Conservation (phyloP, 768 basidiomycete species). For the Kwoniella europaea region DNA sequence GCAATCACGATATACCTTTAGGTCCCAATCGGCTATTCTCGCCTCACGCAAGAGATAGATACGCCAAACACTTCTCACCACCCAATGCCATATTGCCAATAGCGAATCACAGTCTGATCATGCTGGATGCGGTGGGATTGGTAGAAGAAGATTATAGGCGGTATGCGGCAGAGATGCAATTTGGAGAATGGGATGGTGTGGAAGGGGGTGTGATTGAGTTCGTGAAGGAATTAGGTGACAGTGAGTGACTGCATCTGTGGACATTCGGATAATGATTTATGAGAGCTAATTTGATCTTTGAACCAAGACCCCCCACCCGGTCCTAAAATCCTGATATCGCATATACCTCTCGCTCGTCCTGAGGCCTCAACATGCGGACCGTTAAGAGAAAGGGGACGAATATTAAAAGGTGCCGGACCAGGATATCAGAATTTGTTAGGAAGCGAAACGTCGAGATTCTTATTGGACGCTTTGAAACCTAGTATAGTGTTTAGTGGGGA, state of each 20-base stretch:
- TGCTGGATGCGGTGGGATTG: constrained; percentile 54
- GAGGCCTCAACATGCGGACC: constrained; percentile 75
- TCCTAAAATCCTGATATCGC: constrained; percentile 76
- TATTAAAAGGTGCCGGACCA: constrained; percentile 73
- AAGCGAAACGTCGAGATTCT: constrained; percentile 67
- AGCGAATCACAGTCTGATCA: constrained; percentile 62
- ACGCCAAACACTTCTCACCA: constrained; percentile 75
- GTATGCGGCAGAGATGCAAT: constrained; percentile 57
- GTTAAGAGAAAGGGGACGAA: constrained; percentile 71
- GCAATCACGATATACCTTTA: constrained; percentile 84
- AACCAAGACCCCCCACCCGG: constrained; percentile 46
- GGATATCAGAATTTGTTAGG: constrained; percentile 83
- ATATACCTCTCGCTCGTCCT: constrained; percentile 84
- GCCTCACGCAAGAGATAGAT: constrained; percentile 66
- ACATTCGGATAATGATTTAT: too few relatives aligned
- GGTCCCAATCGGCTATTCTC: constrained; percentile 62
- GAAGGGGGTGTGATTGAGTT: constrained; percentile 58
- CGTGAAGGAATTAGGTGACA: constrained; percentile 53
- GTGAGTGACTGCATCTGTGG: constrained; percentile 9
- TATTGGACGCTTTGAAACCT: constrained; percentile 71
- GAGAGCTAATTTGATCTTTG: too few relatives aligned
- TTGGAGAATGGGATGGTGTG: constrained; percentile 60
- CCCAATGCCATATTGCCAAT: constrained; percentile 66
- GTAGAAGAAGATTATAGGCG: constrained; percentile 58
- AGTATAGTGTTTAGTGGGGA: constrained; percentile 82